Base-by-base conservation (phyloP, 345 rosid genomes). In the Aurinia saxatilis region DNA sequence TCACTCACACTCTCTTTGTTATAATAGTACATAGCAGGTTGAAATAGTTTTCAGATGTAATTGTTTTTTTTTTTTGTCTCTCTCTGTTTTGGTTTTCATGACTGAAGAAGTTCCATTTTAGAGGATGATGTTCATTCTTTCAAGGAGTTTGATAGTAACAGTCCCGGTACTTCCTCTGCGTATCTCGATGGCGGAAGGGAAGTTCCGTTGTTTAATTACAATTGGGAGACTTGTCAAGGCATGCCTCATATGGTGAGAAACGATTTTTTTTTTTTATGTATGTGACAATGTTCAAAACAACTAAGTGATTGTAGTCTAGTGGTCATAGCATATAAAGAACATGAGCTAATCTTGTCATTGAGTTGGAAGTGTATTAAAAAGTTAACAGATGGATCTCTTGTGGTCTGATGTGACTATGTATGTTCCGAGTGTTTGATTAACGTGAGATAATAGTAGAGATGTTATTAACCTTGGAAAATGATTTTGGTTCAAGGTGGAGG, bases 81-180 rank as follows among this genome's bases (percentile, higher is more conserved):
- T 52, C 27, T 51, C 21, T 56, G 30, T 56, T 10, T 56, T 3
- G 71, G 75, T 72, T 42, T 25, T n/a, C n/a, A n/a, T 42, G 25
- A 58, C 66, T 58, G 71, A 65, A 72, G 75, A 72, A 65, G 56
- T 65, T 72, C 75, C 56, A 72, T 72, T 51, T 72, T 72, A 57
- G 71, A 72, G 66, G 71, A 72, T 46, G 50, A 46, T 72, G 75
- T 52, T 16, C 49, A 18, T 45, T 61, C 63, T 37, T 61, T 46
- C 57, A 51, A 68, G 33, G 73, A 44, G 18, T 51, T 25, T n/a
- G 66, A 45, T 52, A 19, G 7, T 18, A 39, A 40, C 68, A 61
- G 37, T 12, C 7, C 60, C 5, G 5, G 48, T 12, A 50, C 63
- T 6, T 64, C 70, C 10, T 50, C 66, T 37, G 47, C 65, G 1